Conservation (phyloP, 2,329 filamentous ascomycete genomes). For the Waltergamsia citrina region DNA sequence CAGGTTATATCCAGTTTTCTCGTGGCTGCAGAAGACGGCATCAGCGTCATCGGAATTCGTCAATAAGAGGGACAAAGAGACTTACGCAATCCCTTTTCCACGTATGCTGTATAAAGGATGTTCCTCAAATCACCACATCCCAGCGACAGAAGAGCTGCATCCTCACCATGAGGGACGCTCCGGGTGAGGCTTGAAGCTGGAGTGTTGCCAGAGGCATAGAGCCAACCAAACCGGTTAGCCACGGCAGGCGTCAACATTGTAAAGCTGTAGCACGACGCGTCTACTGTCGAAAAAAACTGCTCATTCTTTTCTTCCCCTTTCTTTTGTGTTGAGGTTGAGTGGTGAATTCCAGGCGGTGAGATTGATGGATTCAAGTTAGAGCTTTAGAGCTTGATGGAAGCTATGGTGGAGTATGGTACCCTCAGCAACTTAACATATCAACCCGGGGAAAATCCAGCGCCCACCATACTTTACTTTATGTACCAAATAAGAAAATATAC, state of each 20-base stretch:
- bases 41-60: conserved; percentile 7
- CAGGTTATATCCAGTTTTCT: conserved; percentile 44
- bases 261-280: no score
- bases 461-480: no score
- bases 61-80: conserved; percentile 2
- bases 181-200: conserved; percentile 39
- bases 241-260: conserved; percentile 27
- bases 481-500: no score
- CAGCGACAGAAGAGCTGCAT: conserved; percentile 40
- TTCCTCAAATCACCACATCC: conserved; percentile 48
- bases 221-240: conserved; percentile 17
- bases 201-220: conserved; percentile 45
- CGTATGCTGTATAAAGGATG: conserved; percentile 43
- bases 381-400: no score
- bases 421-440: no score
- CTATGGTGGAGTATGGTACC: no score
- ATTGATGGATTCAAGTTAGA: no score
- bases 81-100: conserved; percentile 26
- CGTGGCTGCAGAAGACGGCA: neutral
- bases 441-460: no score
- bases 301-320: no score
- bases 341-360: no score
- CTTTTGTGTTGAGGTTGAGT: no score
- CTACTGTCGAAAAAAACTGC: no score
- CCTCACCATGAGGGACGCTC: conserved; percentile 35